phyloP scores from a whole-genome alignment of 495 filamentous ascomycete species.

The Jackrogersella minutella region DNA sequence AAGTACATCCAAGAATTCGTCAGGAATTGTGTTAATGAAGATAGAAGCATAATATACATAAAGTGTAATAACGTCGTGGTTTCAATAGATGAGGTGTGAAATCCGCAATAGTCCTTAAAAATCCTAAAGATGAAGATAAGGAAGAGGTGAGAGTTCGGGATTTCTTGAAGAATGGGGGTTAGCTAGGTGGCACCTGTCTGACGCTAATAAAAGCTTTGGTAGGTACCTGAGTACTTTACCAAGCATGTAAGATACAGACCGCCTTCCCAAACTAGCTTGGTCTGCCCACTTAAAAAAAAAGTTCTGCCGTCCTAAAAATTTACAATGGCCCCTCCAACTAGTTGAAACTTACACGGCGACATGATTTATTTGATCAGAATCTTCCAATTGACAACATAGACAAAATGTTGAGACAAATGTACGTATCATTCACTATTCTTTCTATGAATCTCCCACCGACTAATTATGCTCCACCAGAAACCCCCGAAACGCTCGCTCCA shows the following conservation, averaged over 20 bases:
- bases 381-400: slow-evolving; percentile 1
- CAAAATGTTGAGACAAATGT: slow-evolving; percentile 39
- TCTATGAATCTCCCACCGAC: background rate
- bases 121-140: too few relatives aligned
- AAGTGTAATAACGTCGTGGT: too few relatives aligned
- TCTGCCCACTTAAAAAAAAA: slow-evolving; percentile 23
- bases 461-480: slow-evolving; percentile 62
- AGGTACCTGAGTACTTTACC: background rate
- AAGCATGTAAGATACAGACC: slow-evolving; percentile 5
- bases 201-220: too few relatives aligned
- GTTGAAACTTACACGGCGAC: background rate
- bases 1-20: too few relatives aligned
- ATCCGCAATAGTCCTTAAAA: too few relatives aligned
- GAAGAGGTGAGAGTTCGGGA: too few relatives aligned
- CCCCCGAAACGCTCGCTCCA: slow-evolving; percentile 92
- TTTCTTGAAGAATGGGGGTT: too few relatives aligned
- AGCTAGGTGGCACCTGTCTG: slow-evolving; percentile 5
- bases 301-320: slow-evolving; percentile 40
- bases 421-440: background rate
- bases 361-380: background rate
- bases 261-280: background rate
- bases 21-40: too few relatives aligned
- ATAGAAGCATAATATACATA: too few relatives aligned
- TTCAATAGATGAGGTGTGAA: too few relatives aligned
- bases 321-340: slow-evolving; percentile 30